Conservation (phyloP, 768 basidiomycete species). For the Phylloporus sp. region DNA sequence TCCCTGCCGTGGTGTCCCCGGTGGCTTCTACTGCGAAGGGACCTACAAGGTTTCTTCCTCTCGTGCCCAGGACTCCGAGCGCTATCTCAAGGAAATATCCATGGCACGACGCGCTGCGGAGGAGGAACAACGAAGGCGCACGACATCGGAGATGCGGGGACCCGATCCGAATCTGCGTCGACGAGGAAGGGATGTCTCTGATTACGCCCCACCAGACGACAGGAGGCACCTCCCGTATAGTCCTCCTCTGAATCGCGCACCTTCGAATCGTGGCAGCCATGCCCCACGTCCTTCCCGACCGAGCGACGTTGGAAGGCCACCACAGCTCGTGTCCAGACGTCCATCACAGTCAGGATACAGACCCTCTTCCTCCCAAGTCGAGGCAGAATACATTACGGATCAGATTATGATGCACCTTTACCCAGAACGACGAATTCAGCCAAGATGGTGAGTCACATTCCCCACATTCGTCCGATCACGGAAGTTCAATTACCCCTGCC, state of each 20-base stretch:
- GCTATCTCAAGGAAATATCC: constrained; percentile 27
- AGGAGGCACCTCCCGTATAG: not conserved
- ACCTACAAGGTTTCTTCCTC: constrained; percentile 33
- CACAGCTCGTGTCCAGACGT: constrained; percentile 11
- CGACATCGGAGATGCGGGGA: constrained; percentile 22
- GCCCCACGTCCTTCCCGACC: constrained; percentile 6
- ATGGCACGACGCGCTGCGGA: constrained; percentile 23
- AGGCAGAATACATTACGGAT: constrained; percentile 31
- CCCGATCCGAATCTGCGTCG: constrained; percentile 21
- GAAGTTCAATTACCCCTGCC: not conserved
- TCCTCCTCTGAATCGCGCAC: constrained; percentile 4
- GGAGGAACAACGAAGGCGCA: constrained; percentile 30
- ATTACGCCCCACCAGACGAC: constrained; percentile 6
- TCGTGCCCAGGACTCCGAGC: constrained; percentile 32
- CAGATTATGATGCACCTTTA: constrained; percentile 35
- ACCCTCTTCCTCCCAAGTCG: constrained; percentile 26
- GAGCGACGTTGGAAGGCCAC: constrained; percentile 19
- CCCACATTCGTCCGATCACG: not conserved
- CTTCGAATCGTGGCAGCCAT: not conserved
- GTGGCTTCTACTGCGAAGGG: constrained; percentile 34
- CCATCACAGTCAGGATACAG: constrained; percentile 13
- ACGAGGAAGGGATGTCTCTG: constrained; percentile 10
- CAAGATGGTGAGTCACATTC: constrained; percentile 25
- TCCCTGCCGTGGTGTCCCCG: constrained; percentile 31
- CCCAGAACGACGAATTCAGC: constrained; percentile 31